A percentile compares a stretch with the other conserved stretches of the same genome.
phyloP scores from a whole-genome alignment of 2,329 filamentous ascomycete species.

The Colletotrichum simmondsii region DNA sequence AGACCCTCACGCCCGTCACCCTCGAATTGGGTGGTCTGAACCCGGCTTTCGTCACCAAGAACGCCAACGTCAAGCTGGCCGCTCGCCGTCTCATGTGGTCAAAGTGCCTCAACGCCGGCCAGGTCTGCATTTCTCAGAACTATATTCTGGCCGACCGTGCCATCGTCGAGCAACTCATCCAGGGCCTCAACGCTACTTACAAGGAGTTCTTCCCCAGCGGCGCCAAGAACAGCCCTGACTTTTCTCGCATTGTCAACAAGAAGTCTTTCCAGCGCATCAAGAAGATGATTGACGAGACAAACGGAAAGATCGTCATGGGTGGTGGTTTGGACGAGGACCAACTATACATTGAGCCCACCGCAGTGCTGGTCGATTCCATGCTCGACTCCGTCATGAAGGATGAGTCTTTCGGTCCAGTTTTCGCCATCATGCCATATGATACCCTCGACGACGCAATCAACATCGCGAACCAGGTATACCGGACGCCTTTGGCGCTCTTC shows the following conservation, averaged over 20 bases:
- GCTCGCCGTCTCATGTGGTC: conserved; percentile 89
- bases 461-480: conserved; percentile 82
- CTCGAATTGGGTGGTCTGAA: conserved; percentile 94
- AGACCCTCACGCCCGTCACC: conserved; percentile 86
- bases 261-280: conserved; percentile 85
- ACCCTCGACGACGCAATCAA: conserved; percentile 87
- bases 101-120: conserved; percentile 87
- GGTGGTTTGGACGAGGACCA: conserved; percentile 83
- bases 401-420: conserved; percentile 94
- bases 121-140: conserved; percentile 94
- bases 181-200: conserved; percentile 76
- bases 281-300: conserved; percentile 86
- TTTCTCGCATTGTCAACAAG: conserved; percentile 82
- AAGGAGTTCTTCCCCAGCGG: conserved; percentile 88
- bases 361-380: conserved; percentile 82
- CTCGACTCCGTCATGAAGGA: conserved; percentile 82
- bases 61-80: conserved; percentile 82
- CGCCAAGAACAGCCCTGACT: conserved; percentile 81
- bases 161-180: conserved; percentile 77
- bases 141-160: conserved; percentile 86
- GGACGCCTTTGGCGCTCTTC: conserved; percentile 86
- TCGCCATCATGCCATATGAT: conserved; percentile 82
- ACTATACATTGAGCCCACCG: conserved; percentile 90
- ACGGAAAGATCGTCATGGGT: conserved; percentile 87
- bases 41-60: conserved; percentile 89